Percentiles rank a stretch among this genome's conserved stretches.
phyloP scores from a whole-genome alignment of 495 filamentous ascomycete genomes.

The Neurospora tetrasperma region DNA sequence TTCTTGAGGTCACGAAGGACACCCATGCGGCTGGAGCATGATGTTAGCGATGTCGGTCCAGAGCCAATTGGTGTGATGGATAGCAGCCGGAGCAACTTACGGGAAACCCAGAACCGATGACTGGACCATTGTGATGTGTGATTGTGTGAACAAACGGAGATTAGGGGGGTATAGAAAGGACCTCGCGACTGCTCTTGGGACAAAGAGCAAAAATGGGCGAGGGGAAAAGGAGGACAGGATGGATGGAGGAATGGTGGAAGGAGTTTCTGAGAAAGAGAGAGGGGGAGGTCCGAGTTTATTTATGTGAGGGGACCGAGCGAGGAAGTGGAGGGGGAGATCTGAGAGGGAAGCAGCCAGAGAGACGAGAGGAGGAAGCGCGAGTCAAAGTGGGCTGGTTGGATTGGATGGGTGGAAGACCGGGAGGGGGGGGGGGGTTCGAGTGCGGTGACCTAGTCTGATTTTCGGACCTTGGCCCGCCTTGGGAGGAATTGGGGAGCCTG shows the following conservation, averaged over 20 bases:
- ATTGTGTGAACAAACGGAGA: neutral
- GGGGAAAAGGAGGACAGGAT: neutral
- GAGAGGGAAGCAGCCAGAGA: constrained; percentile 3
- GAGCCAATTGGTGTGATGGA: constrained; percentile 17
- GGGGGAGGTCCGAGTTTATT: constrained; percentile 2
- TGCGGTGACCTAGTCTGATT: constrained; percentile 4
- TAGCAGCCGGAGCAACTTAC: constrained; percentile 13
- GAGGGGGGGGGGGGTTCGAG: constrained; percentile 2
- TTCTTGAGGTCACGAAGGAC: constrained; percentile 98
- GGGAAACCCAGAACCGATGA: constrained; percentile 38
- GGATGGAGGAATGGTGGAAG: constrained; percentile 5
- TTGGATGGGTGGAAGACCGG: constrained; percentile 3
- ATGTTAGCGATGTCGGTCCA: constrained; percentile 46
- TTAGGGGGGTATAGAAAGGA: neutral
- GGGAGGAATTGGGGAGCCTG: neutral
- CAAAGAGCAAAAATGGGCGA: neutral
- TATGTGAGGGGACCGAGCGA: neutral
- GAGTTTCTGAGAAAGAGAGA: constrained; percentile 3
- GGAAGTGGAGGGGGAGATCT: constrained; percentile 6
- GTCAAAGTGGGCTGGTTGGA: constrained; percentile 5
- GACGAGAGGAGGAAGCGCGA: neutral
- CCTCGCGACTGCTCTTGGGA: neutral
- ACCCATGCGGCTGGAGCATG: constrained; percentile 65
- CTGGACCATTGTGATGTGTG: constrained; percentile 60
- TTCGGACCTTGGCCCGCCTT: constrained; percentile 3